phyloP scores from a whole-genome alignment of 345 rosid species.

The Moringa oleifera region DNA sequence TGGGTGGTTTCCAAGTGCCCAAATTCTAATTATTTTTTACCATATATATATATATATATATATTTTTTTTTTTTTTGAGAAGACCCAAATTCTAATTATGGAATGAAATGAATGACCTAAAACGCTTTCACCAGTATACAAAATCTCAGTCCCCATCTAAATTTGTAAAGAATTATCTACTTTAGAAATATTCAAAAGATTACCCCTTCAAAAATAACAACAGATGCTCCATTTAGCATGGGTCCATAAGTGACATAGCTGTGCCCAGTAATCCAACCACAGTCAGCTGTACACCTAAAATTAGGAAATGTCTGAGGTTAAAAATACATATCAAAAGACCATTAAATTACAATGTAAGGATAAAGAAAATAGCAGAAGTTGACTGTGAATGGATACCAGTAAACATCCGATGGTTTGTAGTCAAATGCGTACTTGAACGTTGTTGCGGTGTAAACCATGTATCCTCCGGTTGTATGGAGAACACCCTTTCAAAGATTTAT shows the following conservation, averaged over 20 bases:
- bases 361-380: neutral
- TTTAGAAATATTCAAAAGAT: conserved; percentile 4
- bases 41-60: too few species aligned
- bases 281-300: conserved; percentile 97
- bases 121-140: too few species aligned
- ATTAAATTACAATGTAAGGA: neutral
- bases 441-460: conserved; percentile 92
- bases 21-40: too few species aligned
- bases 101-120: too few species aligned
- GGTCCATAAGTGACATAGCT: conserved; percentile 99
- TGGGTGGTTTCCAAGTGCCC: neutral
- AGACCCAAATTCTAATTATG: too few species aligned
- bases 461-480: conserved; percentile 97
- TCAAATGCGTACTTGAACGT: conserved; percentile 98
- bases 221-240: conserved; percentile 88
- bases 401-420: conserved; percentile 81
- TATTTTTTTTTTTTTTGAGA: too few species aligned
- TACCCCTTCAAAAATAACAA: conserved; percentile 92
- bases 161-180: neutral
- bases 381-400: conserved; percentile 58
- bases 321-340: neutral
- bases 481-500: conserved; percentile 60
- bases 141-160: neutral
- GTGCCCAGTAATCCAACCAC: conserved; percentile 99
- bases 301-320: conserved; percentile 5